phyloP scores from a whole-genome alignment of 2,329 filamentous ascomycete genomes.

The Fusarium sterilihyphosum region DNA sequence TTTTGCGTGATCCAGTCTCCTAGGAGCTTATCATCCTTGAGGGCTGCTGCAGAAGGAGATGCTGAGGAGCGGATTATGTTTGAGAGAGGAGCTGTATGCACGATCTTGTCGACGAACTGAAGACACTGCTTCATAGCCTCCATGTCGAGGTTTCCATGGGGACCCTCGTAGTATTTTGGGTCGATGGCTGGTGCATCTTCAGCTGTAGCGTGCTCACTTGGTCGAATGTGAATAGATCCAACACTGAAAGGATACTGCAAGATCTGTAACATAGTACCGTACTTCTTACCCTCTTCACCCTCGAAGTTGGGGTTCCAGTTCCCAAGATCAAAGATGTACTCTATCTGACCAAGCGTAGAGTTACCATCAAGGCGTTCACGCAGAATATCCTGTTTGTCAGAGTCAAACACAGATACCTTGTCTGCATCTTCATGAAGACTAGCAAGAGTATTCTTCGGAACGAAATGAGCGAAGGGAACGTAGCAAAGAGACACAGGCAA shows the following conservation, averaged over 20 bases:
- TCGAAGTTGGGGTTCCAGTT: slow-evolving; percentile 56
- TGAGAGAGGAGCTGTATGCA: slow-evolving; percentile 49
- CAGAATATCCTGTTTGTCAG: slow-evolving; percentile 45
- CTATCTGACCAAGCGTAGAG: slow-evolving; percentile 55
- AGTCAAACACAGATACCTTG: slow-evolving; percentile 25
- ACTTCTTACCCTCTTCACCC: slow-evolving; percentile 51
- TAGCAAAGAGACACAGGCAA: slow-evolving; percentile 56
- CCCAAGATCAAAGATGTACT: slow-evolving; percentile 60
- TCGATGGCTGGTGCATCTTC: slow-evolving; percentile 52
- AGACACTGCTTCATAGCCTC: slow-evolving; percentile 55
- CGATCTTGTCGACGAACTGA: slow-evolving; percentile 53
- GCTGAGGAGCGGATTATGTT: slow-evolving; percentile 48
- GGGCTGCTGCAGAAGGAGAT: slow-evolving; percentile 34
- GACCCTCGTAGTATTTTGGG: slow-evolving; percentile 53
- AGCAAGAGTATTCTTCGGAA: slow-evolving; percentile 39
- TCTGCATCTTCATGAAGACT: slow-evolving; percentile 34
- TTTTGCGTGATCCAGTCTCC: slow-evolving; percentile 43
- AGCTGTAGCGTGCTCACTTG: slow-evolving; percentile 24
- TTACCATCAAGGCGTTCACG: slow-evolving; percentile 46
- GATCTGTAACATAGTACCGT: slow-evolving; percentile 60
- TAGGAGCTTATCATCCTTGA: slow-evolving; percentile 27
- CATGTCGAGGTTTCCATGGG: slow-evolving; percentile 53
- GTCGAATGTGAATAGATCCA: slow-evolving; percentile 58
- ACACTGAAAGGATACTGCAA: slow-evolving; percentile 62
- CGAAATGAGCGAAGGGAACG: slow-evolving; percentile 51